A percentile compares a stretch with the other conserved stretches of the same genome.
phyloP scores from a whole-genome alignment of 495 filamentous ascomycete genomes.

The Penicillium roqueforti region DNA sequence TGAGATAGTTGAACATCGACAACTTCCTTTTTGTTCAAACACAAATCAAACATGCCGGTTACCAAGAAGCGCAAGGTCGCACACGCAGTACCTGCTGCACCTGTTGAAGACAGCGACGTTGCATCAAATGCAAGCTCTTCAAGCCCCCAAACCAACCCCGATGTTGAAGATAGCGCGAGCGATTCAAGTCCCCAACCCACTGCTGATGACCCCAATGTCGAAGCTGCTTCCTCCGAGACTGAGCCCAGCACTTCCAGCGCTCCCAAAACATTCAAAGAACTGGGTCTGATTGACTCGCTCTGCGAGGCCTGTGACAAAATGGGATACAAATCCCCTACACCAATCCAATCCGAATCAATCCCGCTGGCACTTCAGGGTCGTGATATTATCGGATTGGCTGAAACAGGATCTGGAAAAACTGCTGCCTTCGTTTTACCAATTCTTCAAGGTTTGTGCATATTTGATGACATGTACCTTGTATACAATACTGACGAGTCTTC shows the following conservation, averaged over 20 bases:
- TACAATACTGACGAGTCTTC: neutral
- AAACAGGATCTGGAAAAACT: constrained; percentile 93
- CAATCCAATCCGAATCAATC: constrained; percentile 73
- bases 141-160: constrained; percentile 10
- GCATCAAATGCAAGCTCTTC: constrained; percentile 2
- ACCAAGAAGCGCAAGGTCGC: constrained; percentile 40
- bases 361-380: constrained; percentile 75
- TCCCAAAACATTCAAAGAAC: constrained; percentile 70
- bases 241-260: constrained; percentile 1
- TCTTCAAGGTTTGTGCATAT: constrained; percentile 32
- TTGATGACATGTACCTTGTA: neutral
- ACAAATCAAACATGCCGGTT: constrained; percentile 26
- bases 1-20: constrained; percentile 10
- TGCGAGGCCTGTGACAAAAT: constrained; percentile 80
- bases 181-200: constrained; percentile 1
- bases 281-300: constrained; percentile 82
- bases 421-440: constrained; percentile 90
- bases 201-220: constrained; percentile 12
- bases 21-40: constrained; percentile 12
- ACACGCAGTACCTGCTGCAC: constrained; percentile 11
- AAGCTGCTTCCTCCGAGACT: constrained; percentile 10
- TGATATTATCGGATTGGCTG: constrained; percentile 88
- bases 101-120: constrained; percentile 17
- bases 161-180: constrained; percentile 10
- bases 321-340: constrained; percentile 78